phyloP scores from a whole-genome alignment of 225 moss, liverwort and hornwort genomes.

The Pleurozium schreberi region DNA sequence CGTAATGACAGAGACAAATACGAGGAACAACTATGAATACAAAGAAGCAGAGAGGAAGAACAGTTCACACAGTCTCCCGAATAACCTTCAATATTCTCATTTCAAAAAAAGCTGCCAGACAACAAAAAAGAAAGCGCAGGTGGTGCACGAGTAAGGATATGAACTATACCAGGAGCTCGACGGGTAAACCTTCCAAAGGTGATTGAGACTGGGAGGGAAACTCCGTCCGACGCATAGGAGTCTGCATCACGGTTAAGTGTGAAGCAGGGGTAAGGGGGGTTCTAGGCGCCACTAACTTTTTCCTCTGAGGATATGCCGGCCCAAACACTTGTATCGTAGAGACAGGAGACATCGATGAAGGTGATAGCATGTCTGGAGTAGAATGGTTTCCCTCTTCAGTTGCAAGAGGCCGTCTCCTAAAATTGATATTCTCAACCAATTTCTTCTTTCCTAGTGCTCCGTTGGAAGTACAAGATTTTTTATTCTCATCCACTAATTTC shows the following conservation, averaged over 20 bases:
- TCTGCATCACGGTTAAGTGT: constrained; percentile 23
- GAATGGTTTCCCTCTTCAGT: neutral
- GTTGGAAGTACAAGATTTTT: constrained; percentile 8
- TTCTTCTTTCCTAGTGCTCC: constrained; percentile 26
- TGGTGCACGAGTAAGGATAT: neutral
- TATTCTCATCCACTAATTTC: constrained; percentile 27
- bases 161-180: constrained; percentile 28
- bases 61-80: neutral
- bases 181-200: constrained; percentile 20
- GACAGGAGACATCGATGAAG: constrained; percentile 18
- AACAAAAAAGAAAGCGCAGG: neutral
- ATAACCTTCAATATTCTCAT: neutral
- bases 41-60: neutral
- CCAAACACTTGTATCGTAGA: constrained; percentile 19
- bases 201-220: constrained; percentile 7
- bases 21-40: neutral
- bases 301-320: constrained; percentile 36
- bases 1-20: neutral
- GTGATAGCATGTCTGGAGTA: neutral
- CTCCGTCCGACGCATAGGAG: constrained; percentile 14
- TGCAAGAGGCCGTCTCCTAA: constrained; percentile 1
- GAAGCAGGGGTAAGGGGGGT: constrained; percentile 37
- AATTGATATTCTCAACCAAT: constrained; percentile 12
- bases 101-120: neutral
- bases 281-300: constrained; percentile 33